A percentile compares a stretch with the other conserved stretches of the same genome.
Evolutionary conservation across 495 filamentous ascomycete species (phyloP).

Genomic region (Daldinia vernicosa): DNA sequence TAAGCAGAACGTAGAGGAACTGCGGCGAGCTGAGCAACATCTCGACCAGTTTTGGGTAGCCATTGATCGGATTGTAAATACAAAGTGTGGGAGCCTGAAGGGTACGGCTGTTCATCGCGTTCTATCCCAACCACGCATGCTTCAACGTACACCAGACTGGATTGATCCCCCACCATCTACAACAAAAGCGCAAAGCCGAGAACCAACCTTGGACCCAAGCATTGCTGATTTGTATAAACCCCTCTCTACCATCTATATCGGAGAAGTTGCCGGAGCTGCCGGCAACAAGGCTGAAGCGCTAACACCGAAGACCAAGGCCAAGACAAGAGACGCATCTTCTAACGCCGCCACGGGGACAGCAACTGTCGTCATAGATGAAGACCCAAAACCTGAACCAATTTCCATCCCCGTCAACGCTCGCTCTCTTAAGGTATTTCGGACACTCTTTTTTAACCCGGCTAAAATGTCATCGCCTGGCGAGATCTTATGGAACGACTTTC

Average conservation of each 20-base stretch:
- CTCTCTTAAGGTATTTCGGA: slow-evolving; percentile 57
- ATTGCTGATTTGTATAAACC: slow-evolving; percentile 29
- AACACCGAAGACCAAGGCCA: background rate
- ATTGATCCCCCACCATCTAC: slow-evolving; percentile 46
- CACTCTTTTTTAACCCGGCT: slow-evolving; percentile 53
- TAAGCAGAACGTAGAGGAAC: slow-evolving; percentile 42
- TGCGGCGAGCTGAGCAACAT: slow-evolving; percentile 54
- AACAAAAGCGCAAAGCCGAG: slow-evolving; percentile 22
- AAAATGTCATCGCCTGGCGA: slow-evolving; percentile 50
- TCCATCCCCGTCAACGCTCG: slow-evolving; percentile 51
- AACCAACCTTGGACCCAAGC: background rate
- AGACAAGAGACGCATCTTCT: background rate
- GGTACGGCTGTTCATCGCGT: slow-evolving; percentile 38
- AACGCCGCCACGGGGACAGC: background rate
- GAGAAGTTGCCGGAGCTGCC: background rate
- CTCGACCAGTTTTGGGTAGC: slow-evolving; percentile 62
- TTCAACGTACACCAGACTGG: slow-evolving; percentile 63
- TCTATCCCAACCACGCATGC: slow-evolving; percentile 46
- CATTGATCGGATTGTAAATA: slow-evolving; percentile 52
- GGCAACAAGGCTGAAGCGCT: background rate
- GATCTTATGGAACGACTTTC: slow-evolving; percentile 60
- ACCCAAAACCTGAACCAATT: background rate
- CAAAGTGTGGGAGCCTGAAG: slow-evolving; percentile 29
- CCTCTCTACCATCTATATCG: slow-evolving; percentile 1
- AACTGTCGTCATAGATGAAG: background rate